Base-by-base conservation (phyloP, 371 early-diverging fungal genomes). In the Mucor plumbeus region DNA sequence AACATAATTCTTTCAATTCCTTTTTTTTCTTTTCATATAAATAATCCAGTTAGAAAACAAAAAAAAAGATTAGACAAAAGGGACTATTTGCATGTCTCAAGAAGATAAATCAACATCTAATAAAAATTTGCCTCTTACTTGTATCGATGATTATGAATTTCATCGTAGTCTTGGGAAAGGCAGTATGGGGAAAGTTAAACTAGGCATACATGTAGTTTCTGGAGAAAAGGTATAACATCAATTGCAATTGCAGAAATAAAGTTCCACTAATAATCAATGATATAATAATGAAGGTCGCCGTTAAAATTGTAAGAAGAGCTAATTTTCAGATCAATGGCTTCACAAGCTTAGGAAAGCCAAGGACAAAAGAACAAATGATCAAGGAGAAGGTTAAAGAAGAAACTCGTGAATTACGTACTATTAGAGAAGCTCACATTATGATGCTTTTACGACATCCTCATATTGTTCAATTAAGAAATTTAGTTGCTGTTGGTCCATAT, bases 361-460 rank as follows among this genome's bases (percentile, higher is more conserved):
- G 26, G 39, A 64, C 61, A 44, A 70, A 70, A 59, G 66, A 70
- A n/a, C 71, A 70, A 44, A 65, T 47, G 38, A 19, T 50, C 7
- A 68, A 63, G 19, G 48, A 70, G 43, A 78, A 78, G 47, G 73
- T 69, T 54, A 77, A 73, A 21, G 85, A 86, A 50, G 89, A 92
- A 50, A 90, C 87, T 62, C 87, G 92, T 41, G 97, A 98, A 72
- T 82, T 89, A 35, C 86, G 99, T 47, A 94, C 98, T 5, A 88
- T 96, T 40, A 89, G 99, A 36, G 94, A 94, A 73, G 90, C 92
- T 1, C 89, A 97, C 15, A 94, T 99, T 47, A 93, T 96, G 85
- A 86, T 93, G 79, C 85, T 99, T 4, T 78, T 98, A 7, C 80
- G 91, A 58, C 99, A 99, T 77, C 98, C 97, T 0, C 86, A 91